Conservation (phyloP, 192 early-diverging fungal species). For the Lunasporangiospora selenospora region DNA sequence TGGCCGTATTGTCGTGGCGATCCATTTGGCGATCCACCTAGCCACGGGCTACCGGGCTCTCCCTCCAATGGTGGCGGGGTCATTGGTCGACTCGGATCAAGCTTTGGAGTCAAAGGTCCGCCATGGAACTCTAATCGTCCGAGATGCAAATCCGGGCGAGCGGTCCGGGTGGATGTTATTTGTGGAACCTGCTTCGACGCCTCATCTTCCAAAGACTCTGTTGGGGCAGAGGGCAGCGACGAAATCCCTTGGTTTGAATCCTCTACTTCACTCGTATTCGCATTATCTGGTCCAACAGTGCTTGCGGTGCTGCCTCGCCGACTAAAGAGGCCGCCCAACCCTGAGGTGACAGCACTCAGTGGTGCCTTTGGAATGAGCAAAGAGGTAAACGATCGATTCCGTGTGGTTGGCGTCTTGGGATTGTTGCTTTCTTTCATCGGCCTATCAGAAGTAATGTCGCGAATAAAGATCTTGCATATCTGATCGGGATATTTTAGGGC, state of each 20-base stretch:
- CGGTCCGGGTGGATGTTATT: no score
- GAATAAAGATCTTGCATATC: constrained; percentile 87
- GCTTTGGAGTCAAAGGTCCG: background rate
- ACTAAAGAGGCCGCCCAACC: constrained; percentile 10
- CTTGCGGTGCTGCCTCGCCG: constrained; percentile 7
- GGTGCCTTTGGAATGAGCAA: constrained; percentile 5
- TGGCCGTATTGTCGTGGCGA: no score
- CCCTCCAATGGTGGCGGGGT: no score
- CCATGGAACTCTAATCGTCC: no score
- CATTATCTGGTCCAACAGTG: background rate
- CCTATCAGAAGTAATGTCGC: constrained; percentile 60
- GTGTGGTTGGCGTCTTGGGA: constrained; percentile 1
- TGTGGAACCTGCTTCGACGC: no score
- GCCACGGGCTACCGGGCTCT: no score
- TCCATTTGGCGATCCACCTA: no score
- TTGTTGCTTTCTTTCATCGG: background rate
- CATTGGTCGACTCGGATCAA: constrained; percentile 4
- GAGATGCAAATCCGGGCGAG: no score
- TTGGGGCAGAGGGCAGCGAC: no score
- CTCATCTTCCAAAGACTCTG: no score
- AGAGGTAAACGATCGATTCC: constrained; percentile 16
- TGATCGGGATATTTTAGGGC: constrained; percentile 65
- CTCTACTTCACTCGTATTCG: no score
- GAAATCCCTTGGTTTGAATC: no score
- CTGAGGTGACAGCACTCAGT: constrained; percentile 1